Conservation (phyloP, 2,329 filamentous ascomycete genomes). For the Corniculantispora saksenae region DNA sequence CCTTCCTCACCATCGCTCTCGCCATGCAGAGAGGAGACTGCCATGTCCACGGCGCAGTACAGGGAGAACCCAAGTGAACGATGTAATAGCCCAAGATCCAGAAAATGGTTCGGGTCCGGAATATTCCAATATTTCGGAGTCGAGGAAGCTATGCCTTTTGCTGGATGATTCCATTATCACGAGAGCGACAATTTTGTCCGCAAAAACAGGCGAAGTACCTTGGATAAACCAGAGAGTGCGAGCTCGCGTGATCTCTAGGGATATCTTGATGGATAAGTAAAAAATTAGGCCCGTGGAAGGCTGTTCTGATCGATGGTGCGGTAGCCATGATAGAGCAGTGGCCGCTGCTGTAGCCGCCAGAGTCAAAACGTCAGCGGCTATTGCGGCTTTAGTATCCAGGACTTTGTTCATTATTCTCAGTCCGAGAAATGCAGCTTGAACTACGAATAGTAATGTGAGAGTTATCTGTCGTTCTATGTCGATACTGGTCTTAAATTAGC, state of each 20-base stretch:
- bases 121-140: conserved; percentile 3
- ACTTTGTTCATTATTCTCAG: background rate
- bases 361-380: background rate
- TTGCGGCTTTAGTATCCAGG: background rate
- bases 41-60: conserved; percentile 33
- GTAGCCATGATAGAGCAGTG: background rate
- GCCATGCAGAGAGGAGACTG: conserved; percentile 40
- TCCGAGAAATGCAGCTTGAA: conserved; percentile 5
- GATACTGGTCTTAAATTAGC: background rate
- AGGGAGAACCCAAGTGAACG: conserved; percentile 33
- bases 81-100: conserved; percentile 26
- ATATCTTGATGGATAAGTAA: conserved; percentile 41
- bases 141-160: conserved; percentile 21
- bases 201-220: conserved; percentile 25
- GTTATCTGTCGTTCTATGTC: background rate
- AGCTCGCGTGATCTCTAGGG: conserved; percentile 41
- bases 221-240: conserved; percentile 39
- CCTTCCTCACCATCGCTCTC: conserved; percentile 36
- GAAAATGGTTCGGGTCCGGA: conserved; percentile 22
- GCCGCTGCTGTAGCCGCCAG: conserved; percentile 1
- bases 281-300: conserved; percentile 42
- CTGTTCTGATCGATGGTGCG: conserved; percentile 24
- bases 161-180: conserved; percentile 35
- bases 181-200: conserved; percentile 33
- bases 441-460: background rate